Conservation (phyloP, 768 basidiomycete species). For the Tubosaeta sp. region DNA sequence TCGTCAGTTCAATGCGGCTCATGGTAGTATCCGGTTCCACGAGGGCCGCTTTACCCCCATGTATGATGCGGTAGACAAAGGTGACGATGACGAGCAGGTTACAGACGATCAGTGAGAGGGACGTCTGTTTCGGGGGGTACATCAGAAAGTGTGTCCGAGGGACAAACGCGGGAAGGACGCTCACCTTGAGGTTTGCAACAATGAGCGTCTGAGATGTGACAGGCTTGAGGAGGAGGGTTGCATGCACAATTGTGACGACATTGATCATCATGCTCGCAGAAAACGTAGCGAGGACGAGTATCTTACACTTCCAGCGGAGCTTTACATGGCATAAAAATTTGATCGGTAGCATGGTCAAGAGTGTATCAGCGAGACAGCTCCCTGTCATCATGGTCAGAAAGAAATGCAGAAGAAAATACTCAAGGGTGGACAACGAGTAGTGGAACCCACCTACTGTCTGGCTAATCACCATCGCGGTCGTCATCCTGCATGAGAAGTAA, state of each 20-base stretch:
- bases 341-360: slow-evolving; percentile 7
- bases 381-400: neutral
- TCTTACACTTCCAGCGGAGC: slow-evolving; percentile 3
- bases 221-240: slow-evolving; percentile 1
- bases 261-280: slow-evolving; percentile 16
- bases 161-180: neutral
- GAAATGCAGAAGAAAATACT: neutral
- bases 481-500: neutral
- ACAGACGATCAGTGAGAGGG: slow-evolving; percentile 6
- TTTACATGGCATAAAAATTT: slow-evolving; percentile 1
- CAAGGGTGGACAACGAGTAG: neutral
- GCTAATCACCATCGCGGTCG: neutral
- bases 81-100: slow-evolving; percentile 12
- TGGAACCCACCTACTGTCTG: slow-evolving; percentile 12
- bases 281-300: slow-evolving; percentile 9
- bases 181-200: slow-evolving; percentile 13
- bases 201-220: neutral
- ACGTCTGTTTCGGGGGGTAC: neutral
- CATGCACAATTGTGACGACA: slow-evolving; percentile 10
- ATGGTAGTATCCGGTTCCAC: neutral
- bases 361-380: slow-evolving; percentile 6
- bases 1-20: slow-evolving; percentile 7
- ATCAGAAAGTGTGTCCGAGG: neutral
- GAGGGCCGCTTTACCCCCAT: neutral
- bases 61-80: slow-evolving; percentile 6